A percentile compares a stretch with the other conserved stretches of the same genome.
These are phyloP conservation scores for Pseudophaeomoniella oleicola DNA, from an alignment of 2,329 filamentous ascomycete species.

Conservation along the genomic window DNA sequence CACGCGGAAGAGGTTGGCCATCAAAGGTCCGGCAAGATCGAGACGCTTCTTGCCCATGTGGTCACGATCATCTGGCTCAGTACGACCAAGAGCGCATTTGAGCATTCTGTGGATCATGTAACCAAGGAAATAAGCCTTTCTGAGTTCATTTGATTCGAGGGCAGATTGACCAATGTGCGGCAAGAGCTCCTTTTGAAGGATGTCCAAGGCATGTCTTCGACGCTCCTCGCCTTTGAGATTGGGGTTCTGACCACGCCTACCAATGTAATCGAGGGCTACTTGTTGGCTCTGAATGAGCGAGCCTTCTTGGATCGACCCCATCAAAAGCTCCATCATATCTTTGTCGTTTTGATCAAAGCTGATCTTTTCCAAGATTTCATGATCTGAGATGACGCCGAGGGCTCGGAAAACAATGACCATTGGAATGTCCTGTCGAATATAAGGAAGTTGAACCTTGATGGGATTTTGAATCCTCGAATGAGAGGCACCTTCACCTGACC, in stretches of 20 bases:
- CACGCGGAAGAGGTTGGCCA: conserved; percentile 90
- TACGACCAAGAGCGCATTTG: conserved; percentile 81
- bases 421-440: conserved; percentile 85
- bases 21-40: conserved; percentile 81
- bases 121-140: conserved; percentile 94
- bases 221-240: conserved; percentile 62
- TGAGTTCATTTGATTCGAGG: conserved; percentile 62
- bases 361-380: conserved; percentile 95
- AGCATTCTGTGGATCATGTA: conserved; percentile 98
- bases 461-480: conserved; percentile 13
- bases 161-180: conserved; percentile 93
- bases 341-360: conserved; percentile 92
- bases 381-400: conserved; percentile 87
- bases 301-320: conserved; percentile 92
- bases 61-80: conserved; percentile 92
- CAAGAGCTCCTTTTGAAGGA: conserved; percentile 91
- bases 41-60: conserved; percentile 98
- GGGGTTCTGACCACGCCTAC: conserved; percentile 68
- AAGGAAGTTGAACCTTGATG: conserved; percentile 81
- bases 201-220: conserved; percentile 83
- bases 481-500: conserved; percentile 63
- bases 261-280: conserved; percentile 87
- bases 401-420: conserved; percentile 94
- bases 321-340: conserved; percentile 93
- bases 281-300: conserved; percentile 94